A percentile compares a stretch with the other conserved stretches of the same genome.
These are phyloP conservation scores for Ceratocystis diversiconidia DNA, from an alignment of 2,329 filamentous ascomycete genomes.

Conservation along the genomic window DNA sequence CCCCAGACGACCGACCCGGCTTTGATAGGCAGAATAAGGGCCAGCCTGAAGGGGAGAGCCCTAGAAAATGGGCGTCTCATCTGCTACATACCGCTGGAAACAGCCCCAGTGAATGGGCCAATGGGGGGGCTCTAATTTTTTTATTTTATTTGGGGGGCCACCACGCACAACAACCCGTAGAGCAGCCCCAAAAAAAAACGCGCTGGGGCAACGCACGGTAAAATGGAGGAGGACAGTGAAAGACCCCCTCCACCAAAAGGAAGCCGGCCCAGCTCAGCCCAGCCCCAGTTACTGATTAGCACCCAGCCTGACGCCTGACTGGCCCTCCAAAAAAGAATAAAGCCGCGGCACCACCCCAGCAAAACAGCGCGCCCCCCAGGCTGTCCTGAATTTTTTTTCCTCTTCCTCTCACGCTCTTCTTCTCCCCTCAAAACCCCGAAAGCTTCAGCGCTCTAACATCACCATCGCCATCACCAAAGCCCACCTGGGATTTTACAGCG, in stretches of 20 bases:
- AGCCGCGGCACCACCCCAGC: slow-evolving; percentile 16
- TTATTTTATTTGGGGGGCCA: background rate
- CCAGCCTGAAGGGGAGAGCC: background rate
- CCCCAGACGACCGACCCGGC: background rate
- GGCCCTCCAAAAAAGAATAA: slow-evolving; percentile 18
- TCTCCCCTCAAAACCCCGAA: background rate
- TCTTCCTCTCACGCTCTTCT: slow-evolving; percentile 15
- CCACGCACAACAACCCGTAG: background rate
- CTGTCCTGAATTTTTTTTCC: slow-evolving; percentile 14
- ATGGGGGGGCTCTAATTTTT: background rate
- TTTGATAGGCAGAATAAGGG: background rate
- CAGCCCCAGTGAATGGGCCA: background rate
- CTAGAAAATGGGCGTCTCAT: background rate
- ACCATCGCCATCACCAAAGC: slow-evolving; percentile 6
- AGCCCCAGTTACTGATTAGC: slow-evolving; percentile 17
- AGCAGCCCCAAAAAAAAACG: no score
- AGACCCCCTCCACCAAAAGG: no score
- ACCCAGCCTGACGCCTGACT: slow-evolving; percentile 10
- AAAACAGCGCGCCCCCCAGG: slow-evolving; percentile 14
- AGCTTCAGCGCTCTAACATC: slow-evolving; percentile 12
- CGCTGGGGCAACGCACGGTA: background rate
- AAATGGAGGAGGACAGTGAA: background rate
- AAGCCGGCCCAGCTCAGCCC: slow-evolving; percentile 2
- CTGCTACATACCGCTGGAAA: background rate
- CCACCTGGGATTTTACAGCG: no score